Conservation (phyloP, 192 early-diverging fungal species). For the Spizellomyces punctatus region DNA sequence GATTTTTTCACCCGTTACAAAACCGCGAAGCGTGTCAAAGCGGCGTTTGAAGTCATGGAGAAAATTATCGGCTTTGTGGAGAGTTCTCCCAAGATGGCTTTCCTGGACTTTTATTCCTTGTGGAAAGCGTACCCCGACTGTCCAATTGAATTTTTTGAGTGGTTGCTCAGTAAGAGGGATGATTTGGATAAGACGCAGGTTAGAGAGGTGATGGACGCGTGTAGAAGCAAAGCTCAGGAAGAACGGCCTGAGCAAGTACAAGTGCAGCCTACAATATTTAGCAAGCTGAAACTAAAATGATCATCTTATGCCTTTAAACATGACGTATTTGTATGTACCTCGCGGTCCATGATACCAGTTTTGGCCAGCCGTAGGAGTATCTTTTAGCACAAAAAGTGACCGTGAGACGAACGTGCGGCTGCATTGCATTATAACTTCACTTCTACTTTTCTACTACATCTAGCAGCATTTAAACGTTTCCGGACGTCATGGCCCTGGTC, state of each 20-base stretch:
- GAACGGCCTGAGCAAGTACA: slow-evolving; percentile 25
- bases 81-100: slow-evolving; percentile 79
- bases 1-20: slow-evolving; percentile 82
- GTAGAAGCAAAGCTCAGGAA: slow-evolving; percentile 68
- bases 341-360: no score
- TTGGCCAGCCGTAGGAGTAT: no score
- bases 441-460: no score
- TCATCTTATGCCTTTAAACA: not conserved
- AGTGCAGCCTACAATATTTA: slow-evolving; percentile 38
- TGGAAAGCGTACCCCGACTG: slow-evolving; percentile 91
- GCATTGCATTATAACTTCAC: no score
- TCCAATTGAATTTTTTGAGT: slow-evolving; percentile 90
- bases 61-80: slow-evolving; percentile 80
- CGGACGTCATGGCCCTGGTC: no score
- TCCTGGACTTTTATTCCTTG: slow-evolving; percentile 88
- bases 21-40: slow-evolving; percentile 67
- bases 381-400: no score
- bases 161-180: slow-evolving; percentile 83
- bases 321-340: no score
- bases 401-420: no score
- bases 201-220: slow-evolving; percentile 86
- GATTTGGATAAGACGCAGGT: slow-evolving; percentile 85
- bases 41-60: slow-evolving; percentile 81
- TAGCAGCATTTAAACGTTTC: no score
- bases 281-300: slow-evolving; percentile 37